Evolutionary conservation across 2,329 filamentous ascomycete species (phyloP), one percentile per base, ranked within the genome.

Genomic region (Hypoxylon sp.): DNA sequence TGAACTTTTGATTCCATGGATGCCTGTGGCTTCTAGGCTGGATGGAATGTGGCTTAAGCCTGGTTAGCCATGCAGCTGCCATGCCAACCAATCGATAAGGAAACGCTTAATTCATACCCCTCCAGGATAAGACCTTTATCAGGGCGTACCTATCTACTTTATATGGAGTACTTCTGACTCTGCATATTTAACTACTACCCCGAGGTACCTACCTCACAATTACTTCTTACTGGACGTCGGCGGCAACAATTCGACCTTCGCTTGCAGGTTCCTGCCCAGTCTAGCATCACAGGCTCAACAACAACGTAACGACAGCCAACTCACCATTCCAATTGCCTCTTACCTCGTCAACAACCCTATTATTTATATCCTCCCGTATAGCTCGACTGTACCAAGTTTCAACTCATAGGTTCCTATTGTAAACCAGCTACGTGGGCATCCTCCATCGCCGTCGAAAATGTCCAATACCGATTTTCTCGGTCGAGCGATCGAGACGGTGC

Each of bases 401-500:
- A 13, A 34, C 19, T 6, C 21, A 23, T 38, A 32, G 21, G 50
- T 14, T 28, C 23, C 36, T 49, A 10, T 46, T 28, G 30, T 7
- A 14, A 46, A 43, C 14, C 17, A 50, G 30, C 19, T 23, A 45
- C 17, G 38, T 28, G 56, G 41, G 30, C 61, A 55, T n/a, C 63
- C 77, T 82, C 84, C 28, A 21, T 46, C 59, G n/a, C 48, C n/a
- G 55, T 56, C 19, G 23, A 67, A 48, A 56, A 70, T 98, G 94
- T 97, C 94, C 74, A 94, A 94, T 79, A 97, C 93, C 80, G 96
- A 99, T 84, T 99, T 98, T 80, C 90, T 98, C 77, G 94, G 94
- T 77, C 93, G 95, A 76, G 96, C 96, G 76, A 98, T 98, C 84
- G 93, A 97, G 78, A 91, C 93, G 81, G 95, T 99, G 77, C 97